Evolutionary conservation across 176 grass and related monocot genomes (phyloP).

Genomic region (Lolium rigidum): DNA sequence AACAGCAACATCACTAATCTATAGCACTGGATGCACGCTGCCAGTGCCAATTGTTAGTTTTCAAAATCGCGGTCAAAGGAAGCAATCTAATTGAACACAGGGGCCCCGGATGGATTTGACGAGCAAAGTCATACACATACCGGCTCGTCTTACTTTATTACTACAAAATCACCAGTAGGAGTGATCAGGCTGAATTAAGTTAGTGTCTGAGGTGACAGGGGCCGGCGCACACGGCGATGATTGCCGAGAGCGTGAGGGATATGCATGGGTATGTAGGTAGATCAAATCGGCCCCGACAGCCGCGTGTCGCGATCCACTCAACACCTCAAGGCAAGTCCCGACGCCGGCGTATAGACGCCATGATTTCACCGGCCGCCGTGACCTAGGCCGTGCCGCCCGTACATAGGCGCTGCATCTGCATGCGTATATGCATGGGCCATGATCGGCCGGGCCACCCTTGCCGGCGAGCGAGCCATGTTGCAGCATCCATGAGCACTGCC

Average conservation of each 20-base stretch:
- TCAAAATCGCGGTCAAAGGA: background rate
- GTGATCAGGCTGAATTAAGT: too few species aligned
- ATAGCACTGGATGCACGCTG: background rate
- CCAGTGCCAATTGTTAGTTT: background rate
- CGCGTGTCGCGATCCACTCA: conserved; percentile 14
- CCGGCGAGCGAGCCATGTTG: background rate
- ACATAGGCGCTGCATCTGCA: background rate
- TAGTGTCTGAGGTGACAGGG: background rate
- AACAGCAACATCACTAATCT: too few species aligned
- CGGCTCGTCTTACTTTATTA: conserved; percentile 2
- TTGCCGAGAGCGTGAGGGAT: background rate
- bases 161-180: background rate
- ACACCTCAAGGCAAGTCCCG: conserved; percentile 12
- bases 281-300: conserved; percentile 29
- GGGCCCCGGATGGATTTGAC: background rate
- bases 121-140: background rate
- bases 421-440: background rate
- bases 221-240: conserved; percentile 3
- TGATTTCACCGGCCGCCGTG: conserved; percentile 4
- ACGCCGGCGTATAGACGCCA: background rate
- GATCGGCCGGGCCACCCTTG: background rate
- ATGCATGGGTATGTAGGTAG: background rate
- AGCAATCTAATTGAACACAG: background rate
- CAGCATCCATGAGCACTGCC: too few species aligned
- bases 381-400: background rate